Conservation (phyloP, 139 green algal species). For the Zygnema circumcarinatum region DNA sequence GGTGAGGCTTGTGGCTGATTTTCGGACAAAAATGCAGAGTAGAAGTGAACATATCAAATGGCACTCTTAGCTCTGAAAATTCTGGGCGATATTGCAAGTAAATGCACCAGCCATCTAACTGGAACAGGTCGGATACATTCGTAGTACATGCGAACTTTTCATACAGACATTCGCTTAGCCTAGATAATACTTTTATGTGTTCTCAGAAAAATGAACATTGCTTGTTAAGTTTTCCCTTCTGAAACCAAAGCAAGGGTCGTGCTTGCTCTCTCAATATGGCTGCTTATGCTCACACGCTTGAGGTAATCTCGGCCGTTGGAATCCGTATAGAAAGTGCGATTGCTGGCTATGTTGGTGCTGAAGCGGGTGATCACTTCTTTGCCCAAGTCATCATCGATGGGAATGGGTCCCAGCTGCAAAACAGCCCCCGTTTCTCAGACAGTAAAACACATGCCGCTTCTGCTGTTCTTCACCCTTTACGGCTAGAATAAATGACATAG, state of each 20-base stretch:
- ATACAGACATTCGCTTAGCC: too few relatives aligned
- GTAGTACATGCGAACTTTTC: too few relatives aligned
- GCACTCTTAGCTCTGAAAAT: too few relatives aligned
- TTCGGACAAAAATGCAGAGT: too few relatives aligned
- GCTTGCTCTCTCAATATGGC: background rate
- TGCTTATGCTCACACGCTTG: constrained; percentile 26
- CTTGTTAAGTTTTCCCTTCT: background rate
- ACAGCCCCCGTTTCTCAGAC: background rate
- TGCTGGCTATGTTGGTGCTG: background rate
- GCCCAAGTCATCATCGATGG: constrained; percentile 49
- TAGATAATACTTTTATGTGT: too few relatives aligned
- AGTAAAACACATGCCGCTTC: background rate
- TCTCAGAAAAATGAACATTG: background rate
- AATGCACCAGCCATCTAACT: too few relatives aligned
- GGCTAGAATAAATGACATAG: background rate
- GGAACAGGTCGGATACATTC: too few relatives aligned
- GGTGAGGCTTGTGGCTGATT: too few relatives aligned
- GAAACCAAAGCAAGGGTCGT: background rate
- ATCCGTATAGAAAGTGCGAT: constrained; percentile 61
- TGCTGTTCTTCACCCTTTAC: background rate
- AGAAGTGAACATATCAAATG: too few relatives aligned
- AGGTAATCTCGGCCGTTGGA: constrained; percentile 64
- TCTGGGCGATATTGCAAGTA: too few relatives aligned
- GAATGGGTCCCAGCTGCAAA: constrained; percentile 54
- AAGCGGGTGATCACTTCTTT: constrained; percentile 61